Conservation (phyloP, 345 rosid genomes). For the Acer negundo region DNA sequence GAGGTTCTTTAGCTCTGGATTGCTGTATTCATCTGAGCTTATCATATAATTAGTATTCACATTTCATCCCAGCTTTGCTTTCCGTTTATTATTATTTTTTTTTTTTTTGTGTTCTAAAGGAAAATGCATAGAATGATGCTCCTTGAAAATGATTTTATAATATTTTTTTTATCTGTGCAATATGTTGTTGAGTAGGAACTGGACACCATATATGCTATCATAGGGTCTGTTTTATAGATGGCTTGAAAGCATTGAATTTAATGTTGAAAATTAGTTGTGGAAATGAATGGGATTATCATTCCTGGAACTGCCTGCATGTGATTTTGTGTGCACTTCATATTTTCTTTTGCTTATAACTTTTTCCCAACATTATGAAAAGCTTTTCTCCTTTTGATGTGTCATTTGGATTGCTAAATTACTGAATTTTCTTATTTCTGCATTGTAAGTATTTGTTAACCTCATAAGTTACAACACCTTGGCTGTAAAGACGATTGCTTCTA, state of each 20-base stretch:
- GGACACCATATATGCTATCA: not conserved
- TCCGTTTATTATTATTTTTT: not conserved
- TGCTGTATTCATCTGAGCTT: not conserved
- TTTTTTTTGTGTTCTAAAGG: not conserved
- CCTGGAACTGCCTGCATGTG: not conserved
- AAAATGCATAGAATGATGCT: not conserved
- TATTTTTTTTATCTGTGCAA: not conserved
- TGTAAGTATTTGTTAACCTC: not conserved
- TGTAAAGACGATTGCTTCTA: not conserved
- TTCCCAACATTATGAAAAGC: not conserved
- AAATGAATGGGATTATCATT: not conserved
- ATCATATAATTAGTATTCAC: not conserved
- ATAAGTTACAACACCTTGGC: not conserved
- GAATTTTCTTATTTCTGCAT: not conserved
- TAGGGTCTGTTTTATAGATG: not conserved
- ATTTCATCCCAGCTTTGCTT: not conserved
- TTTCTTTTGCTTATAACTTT: not conserved
- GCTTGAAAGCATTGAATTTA: not conserved
- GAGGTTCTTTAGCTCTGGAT: not conserved
- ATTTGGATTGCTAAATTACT: not conserved
- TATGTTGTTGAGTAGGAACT: slow-evolving; percentile 7
- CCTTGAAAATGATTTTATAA: not conserved
- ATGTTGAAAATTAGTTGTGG: not conserved
- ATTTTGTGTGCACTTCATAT: not conserved
- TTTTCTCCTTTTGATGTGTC: not conserved